Evolutionary conservation across 1,139 yeast genomes (phyloP).

Genomic region (Yamadazyma pseudoaaseri): DNA sequence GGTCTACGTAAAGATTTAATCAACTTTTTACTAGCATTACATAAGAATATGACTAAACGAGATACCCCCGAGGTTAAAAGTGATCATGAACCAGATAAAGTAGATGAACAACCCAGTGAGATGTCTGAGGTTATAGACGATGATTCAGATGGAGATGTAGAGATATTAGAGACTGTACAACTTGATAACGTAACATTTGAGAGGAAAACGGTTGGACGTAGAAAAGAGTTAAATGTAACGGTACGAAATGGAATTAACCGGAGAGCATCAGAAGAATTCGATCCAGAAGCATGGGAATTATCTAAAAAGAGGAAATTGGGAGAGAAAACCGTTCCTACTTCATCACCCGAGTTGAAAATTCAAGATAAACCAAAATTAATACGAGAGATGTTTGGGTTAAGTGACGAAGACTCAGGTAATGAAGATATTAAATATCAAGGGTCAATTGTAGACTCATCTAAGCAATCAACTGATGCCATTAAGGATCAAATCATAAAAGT

Average conservation of each 20-base stretch:
- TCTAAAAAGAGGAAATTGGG: neutral
- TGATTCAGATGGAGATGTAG: conserved; percentile 7
- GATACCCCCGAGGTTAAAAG: neutral
- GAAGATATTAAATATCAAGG: neutral
- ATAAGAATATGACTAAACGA: conserved; percentile 9
- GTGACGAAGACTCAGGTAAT: neutral
- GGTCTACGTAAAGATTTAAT: conserved; percentile 32
- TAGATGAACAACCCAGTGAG: neutral
- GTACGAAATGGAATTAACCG: conserved; percentile 5
- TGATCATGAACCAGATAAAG: neutral
- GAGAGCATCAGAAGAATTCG: neutral
- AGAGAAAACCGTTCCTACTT: neutral
- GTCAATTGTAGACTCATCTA: neutral
- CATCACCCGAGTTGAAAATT: neutral
- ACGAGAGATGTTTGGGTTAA: conserved; percentile 1
- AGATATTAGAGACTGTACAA: conserved; percentile 6
- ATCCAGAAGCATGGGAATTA: neutral
- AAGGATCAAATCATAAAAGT: neutral
- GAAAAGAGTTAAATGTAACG: conserved; percentile 3
- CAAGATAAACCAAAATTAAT: neutral
- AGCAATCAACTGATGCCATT: neutral
- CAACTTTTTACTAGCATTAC: conserved; percentile 25
- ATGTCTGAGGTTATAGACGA: neutral
- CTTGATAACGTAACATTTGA: conserved; percentile 4
- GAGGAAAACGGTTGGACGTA: conserved; percentile 1